A percentile compares a stretch with the other conserved stretches of the same genome.
These are phyloP conservation scores for Begonia peltatifolia DNA, from an alignment of 306 rosid genomes.

Conservation along the genomic window DNA sequence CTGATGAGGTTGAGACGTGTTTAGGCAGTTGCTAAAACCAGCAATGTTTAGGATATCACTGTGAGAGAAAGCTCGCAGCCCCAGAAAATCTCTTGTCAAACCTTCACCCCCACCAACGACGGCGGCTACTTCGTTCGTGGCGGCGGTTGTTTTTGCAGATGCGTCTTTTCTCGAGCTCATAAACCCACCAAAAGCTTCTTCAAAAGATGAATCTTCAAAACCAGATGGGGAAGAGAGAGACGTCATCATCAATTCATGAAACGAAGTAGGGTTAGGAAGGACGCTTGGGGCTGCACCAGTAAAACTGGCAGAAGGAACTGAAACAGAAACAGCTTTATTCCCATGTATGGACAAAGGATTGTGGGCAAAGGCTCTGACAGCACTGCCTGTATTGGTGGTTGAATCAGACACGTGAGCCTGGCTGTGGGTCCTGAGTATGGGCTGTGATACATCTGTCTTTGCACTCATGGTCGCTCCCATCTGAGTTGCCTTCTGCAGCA, in stretches of 20 bases:
- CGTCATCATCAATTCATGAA: slow-evolving; percentile 47
- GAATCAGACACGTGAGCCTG: slow-evolving; percentile 41
- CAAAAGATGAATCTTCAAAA: slow-evolving; percentile 39
- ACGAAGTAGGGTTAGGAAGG: slow-evolving; percentile 7
- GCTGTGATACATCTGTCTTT: slow-evolving; percentile 13
- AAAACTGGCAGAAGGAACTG: slow-evolving; percentile 4
- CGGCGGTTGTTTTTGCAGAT: slow-evolving; percentile 2
- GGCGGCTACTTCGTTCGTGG: neutral
- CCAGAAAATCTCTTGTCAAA: slow-evolving; percentile 84
- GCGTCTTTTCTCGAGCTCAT: slow-evolving; percentile 5
- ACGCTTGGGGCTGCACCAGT: neutral
- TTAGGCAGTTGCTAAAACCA: slow-evolving; percentile 52
- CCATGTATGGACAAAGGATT: slow-evolving; percentile 25
- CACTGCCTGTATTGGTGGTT: slow-evolving; percentile 8
- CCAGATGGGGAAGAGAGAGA: slow-evolving; percentile 31
- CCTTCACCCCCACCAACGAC: slow-evolving; percentile 25
- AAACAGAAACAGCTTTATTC: slow-evolving; percentile 1
- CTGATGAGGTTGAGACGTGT: slow-evolving; percentile 27
- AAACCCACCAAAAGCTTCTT: slow-evolving; percentile 43
- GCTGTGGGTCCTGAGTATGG: slow-evolving; percentile 32
- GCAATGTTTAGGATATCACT: slow-evolving; percentile 57
- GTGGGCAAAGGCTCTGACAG: slow-evolving; percentile 20
- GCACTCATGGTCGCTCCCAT: slow-evolving; percentile 74
- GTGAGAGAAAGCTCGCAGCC: slow-evolving; percentile 62
- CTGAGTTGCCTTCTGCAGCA: slow-evolving; percentile 93